Conservation (phyloP, 306 rosid genomes). For the Calophaca sinica region DNA sequence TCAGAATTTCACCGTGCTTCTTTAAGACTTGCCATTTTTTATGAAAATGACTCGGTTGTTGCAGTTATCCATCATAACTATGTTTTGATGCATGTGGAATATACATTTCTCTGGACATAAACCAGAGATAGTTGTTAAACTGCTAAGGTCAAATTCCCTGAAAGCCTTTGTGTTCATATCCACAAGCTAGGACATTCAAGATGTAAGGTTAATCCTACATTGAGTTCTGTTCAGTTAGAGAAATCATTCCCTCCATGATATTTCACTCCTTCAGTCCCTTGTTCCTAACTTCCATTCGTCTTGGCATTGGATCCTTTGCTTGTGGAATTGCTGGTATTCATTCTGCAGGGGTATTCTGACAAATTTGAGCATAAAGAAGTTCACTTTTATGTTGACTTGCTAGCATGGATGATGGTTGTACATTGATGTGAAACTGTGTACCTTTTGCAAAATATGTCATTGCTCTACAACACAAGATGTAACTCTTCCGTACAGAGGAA, state of each 20-base stretch:
- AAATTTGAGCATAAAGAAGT: no score
- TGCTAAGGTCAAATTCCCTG: background rate
- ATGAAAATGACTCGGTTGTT: constrained; percentile 24
- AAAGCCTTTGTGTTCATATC: background rate
- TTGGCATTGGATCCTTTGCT: no score
- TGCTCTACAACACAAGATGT: constrained; percentile 12
- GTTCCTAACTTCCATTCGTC: no score
- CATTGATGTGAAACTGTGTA: background rate
- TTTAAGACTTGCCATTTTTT: constrained; percentile 28
- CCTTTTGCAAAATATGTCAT: background rate
- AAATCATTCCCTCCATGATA: no score
- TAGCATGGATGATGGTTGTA: no score
- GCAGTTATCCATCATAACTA: constrained; percentile 6
- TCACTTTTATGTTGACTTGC: no score
- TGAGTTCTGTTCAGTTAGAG: no score
- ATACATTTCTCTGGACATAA: background rate
- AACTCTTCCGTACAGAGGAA: constrained; percentile 11
- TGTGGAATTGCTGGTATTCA: no score
- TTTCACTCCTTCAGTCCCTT: no score
- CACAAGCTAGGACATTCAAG: no score
- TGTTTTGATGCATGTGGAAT: background rate
- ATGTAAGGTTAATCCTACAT: background rate
- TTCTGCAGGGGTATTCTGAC: no score
- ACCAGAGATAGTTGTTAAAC: background rate
- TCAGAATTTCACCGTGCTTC: constrained; percentile 33